A percentile compares a stretch with the other conserved stretches of the same genome.
phyloP scores from a whole-genome alignment of 306 rosid species.

The Fragaria iinumae region DNA sequence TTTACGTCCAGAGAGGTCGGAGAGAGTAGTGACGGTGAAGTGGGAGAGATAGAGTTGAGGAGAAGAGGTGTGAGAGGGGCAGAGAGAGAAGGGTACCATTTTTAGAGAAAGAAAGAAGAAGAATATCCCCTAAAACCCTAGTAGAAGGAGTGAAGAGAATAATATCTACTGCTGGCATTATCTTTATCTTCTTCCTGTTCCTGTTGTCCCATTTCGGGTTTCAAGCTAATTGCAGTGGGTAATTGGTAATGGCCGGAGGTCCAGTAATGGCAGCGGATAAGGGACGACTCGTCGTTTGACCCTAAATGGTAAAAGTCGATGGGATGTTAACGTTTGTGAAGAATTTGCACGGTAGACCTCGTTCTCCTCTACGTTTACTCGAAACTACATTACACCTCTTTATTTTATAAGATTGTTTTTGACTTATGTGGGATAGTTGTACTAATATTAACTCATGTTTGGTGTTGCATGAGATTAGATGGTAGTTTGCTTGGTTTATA shows the following conservation, averaged over 20 bases:
- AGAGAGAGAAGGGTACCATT: constrained; percentile 50
- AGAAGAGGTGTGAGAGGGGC: constrained; percentile 37
- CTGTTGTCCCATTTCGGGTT: neutral
- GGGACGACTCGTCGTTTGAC: neutral
- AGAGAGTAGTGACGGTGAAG: constrained; percentile 7
- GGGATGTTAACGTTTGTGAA: too few species aligned
- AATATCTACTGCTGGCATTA: neutral
- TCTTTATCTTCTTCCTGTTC: constrained; percentile 9
- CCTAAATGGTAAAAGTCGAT: too few species aligned
- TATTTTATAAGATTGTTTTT: too few species aligned
- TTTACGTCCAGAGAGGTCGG: constrained; percentile 11
- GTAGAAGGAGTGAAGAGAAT: neutral
- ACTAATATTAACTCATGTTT: too few species aligned
- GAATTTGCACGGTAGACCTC: too few species aligned
- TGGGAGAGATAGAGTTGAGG: constrained; percentile 13
- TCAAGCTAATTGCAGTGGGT: neutral
- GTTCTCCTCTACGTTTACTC: too few species aligned
- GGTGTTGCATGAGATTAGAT: too few species aligned
- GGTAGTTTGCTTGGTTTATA: too few species aligned
- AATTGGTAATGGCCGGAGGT: neutral
- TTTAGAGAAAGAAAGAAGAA: constrained; percentile 5
- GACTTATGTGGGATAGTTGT: too few species aligned
- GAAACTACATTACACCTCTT: too few species aligned
- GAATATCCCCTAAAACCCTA: constrained; percentile 89
- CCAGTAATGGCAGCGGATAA: neutral